Percentiles rank a stretch among this genome's conserved stretches.
Conservation (phyloP, 768 basidiomycete genomes). For the Panaeolus papilionaceus region DNA sequence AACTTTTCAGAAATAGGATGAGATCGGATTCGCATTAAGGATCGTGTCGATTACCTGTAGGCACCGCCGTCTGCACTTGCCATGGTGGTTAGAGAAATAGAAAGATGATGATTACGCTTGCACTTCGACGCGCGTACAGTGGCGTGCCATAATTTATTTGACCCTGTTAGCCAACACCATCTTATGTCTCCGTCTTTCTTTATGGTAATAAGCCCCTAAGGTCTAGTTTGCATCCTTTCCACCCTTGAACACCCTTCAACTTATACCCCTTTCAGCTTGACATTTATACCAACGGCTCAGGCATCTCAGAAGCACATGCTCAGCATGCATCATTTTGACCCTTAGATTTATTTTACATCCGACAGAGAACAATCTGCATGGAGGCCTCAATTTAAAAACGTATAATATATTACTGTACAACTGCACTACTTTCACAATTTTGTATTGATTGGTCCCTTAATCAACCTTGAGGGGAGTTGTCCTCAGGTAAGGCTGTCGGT, state of each 20-base stretch:
- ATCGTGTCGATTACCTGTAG: conserved; percentile 57
- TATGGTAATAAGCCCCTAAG: conserved; percentile 14
- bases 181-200: conserved; percentile 4
- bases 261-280: not conserved
- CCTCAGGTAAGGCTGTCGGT: conserved; percentile 81
- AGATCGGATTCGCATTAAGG: conserved; percentile 21
- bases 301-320: not conserved
- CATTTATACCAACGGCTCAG: not conserved
- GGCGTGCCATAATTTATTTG: conserved; percentile 30
- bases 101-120: conserved; percentile 24
- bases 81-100: conserved; percentile 48
- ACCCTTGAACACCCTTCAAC: not conserved
- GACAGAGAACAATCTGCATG: conserved; percentile 3
- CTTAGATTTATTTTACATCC: not conserved
- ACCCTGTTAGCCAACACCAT: conserved; percentile 22
- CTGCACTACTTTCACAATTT: conserved; percentile 18
- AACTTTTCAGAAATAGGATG: conserved; percentile 54
- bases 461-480: conserved; percentile 65
- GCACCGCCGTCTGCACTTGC: conserved; percentile 84
- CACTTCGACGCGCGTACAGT: conserved; percentile 32
- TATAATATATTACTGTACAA: conserved; percentile 22
- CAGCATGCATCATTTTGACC: conserved; percentile 3
- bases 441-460: conserved; percentile 25
- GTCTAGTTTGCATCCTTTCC: not conserved
- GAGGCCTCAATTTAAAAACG: conserved; percentile 15